These are phyloP conservation scores for Cystobasidium ongulense DNA, from an alignment of 768 basidiomycete genomes.

Conservation along the genomic window DNA sequence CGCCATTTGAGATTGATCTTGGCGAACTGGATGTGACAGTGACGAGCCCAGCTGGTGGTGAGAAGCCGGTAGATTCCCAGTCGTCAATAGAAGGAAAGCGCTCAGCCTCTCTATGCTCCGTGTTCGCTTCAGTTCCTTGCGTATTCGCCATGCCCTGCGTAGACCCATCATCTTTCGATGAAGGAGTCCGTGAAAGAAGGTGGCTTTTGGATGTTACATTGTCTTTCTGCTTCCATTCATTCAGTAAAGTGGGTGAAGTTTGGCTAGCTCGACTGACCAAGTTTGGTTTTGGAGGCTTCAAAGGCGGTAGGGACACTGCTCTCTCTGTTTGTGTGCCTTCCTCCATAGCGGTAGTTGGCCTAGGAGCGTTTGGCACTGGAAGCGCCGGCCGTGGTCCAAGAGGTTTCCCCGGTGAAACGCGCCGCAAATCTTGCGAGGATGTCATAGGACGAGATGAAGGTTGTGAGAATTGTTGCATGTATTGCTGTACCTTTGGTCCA, in stretches of 20 bases:
- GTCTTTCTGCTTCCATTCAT: constrained; percentile 30
- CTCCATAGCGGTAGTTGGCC: neutral
- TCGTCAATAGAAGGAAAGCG: constrained; percentile 2
- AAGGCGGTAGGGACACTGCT: neutral
- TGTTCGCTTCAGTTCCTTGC: constrained; percentile 13
- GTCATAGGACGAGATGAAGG: neutral
- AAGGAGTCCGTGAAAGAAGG: neutral
- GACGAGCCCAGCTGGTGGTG: neutral
- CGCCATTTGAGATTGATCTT: neutral
- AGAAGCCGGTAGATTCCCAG: neutral
- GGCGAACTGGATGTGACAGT: neutral
- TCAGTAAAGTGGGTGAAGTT: constrained; percentile 39
- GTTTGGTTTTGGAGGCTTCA: constrained; percentile 9
- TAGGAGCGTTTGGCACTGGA: neutral
- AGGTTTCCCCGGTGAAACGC: constrained; percentile 9
- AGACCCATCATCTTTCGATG: neutral
- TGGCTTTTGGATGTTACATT: neutral
- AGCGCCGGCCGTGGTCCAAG: constrained; percentile 18
- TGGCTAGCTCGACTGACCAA: constrained; percentile 38
- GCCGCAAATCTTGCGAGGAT: neutral
- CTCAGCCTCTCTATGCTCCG: neutral
- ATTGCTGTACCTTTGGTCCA: neutral
- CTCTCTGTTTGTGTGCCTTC: neutral
- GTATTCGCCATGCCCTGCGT: neutral
- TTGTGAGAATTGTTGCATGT: neutral